phyloP scores from a whole-genome alignment of 2,329 filamentous ascomycete species.

The Dactylellina cionopaga region DNA sequence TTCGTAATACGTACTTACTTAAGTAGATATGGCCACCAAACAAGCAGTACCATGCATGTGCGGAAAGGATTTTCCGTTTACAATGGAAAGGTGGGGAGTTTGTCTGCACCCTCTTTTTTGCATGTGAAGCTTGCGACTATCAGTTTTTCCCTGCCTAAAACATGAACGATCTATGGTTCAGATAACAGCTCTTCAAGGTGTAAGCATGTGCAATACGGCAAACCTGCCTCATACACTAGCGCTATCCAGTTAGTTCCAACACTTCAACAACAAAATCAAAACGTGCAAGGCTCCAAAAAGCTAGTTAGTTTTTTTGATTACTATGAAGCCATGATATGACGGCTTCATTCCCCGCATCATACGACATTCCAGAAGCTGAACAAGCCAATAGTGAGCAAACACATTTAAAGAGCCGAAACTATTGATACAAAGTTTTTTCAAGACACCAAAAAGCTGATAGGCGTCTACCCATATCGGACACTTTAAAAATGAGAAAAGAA shows the following conservation, averaged over 20 bases:
- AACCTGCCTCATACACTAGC: slow-evolving; percentile 40
- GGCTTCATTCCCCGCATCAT: too few relatives aligned
- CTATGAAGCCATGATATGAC: too few relatives aligned
- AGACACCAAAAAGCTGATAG: not conserved
- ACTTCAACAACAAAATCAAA: too few relatives aligned
- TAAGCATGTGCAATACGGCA: slow-evolving; percentile 35
- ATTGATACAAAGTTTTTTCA: too few relatives aligned
- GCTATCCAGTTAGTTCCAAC: slow-evolving; percentile 2
- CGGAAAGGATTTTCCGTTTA: slow-evolving; percentile 21
- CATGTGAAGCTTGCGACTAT: slow-evolving; percentile 50
- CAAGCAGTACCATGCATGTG: slow-evolving; percentile 38
- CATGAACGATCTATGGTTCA: slow-evolving; percentile 38
- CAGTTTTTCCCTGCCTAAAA: slow-evolving; percentile 7
- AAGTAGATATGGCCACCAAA: too few relatives aligned
- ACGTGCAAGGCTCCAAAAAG: too few relatives aligned
- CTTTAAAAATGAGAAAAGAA: not conserved
- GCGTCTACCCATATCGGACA: not conserved
- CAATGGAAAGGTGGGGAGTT: slow-evolving; percentile 12
- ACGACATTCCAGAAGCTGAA: too few relatives aligned
- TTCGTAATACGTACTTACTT: too few relatives aligned
- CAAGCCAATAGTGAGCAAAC: too few relatives aligned
- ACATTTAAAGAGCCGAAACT: too few relatives aligned
- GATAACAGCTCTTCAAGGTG: too few relatives aligned
- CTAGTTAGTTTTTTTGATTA: too few relatives aligned
- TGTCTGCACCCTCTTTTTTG: not conserved